These are phyloP conservation scores for Paramecium bursaria DNA, from an alignment of 73 alveolate species.

Conservation along the genomic window DNA sequence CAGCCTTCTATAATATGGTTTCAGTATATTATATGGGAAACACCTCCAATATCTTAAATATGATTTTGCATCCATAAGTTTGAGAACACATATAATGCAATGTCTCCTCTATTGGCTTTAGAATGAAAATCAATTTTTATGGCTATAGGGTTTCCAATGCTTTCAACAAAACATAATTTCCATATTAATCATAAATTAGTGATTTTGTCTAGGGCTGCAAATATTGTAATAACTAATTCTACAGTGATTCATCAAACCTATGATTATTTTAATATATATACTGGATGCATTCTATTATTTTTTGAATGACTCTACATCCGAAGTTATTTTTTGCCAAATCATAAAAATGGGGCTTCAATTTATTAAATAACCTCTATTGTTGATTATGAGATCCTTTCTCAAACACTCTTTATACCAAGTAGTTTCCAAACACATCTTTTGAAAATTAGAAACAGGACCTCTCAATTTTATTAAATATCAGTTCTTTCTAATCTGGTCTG, in stretches of 20 bases:
- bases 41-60: slow-evolving; percentile 7
- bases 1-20: neutral
- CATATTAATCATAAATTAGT: slow-evolving; percentile 35
- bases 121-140: neutral
- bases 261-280: too few species aligned
- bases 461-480: slow-evolving; percentile 49
- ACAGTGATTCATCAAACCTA: neutral
- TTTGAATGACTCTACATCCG: slow-evolving; percentile 52
- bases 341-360: slow-evolving; percentile 36
- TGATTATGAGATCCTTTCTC: slow-evolving; percentile 25
- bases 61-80: slow-evolving; percentile 41
- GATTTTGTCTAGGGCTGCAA: slow-evolving; percentile 7
- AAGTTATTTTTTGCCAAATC: slow-evolving; percentile 48
- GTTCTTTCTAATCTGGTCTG: slow-evolving; percentile 24
- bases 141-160: neutral
- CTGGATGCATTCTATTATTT: slow-evolving; percentile 4
- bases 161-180: slow-evolving; percentile 36
- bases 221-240: neutral
- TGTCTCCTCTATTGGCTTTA: slow-evolving; percentile 47
- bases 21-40: slow-evolving; percentile 8
- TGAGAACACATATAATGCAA: slow-evolving; percentile 12
- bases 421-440: slow-evolving; percentile 57
- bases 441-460: slow-evolving; percentile 50
- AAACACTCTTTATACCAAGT: slow-evolving; percentile 8
- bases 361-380: slow-evolving; percentile 5